Percentiles rank a stretch among this genome's conserved stretches.
phyloP scores from a whole-genome alignment of 345 rosid species.

The Murraya paniculata region DNA sequence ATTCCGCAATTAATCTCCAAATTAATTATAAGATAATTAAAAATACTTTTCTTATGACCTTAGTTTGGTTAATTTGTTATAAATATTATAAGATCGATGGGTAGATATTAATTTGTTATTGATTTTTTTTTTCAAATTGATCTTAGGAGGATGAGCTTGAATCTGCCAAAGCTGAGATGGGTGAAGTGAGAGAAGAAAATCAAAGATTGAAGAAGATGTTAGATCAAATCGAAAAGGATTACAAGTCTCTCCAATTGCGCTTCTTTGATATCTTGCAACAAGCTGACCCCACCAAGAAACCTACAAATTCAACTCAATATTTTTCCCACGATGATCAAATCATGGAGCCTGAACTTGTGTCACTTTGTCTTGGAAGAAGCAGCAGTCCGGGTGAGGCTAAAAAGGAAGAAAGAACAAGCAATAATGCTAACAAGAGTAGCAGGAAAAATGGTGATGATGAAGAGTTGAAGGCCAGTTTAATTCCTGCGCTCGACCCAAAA shows the following conservation, averaged over 20 bases:
- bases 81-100: too few species aligned
- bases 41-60: too few species aligned
- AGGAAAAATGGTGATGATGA: constrained; percentile 24
- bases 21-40: too few species aligned
- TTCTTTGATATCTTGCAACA: constrained; percentile 55
- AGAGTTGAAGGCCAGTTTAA: constrained; percentile 46
- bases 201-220: constrained; percentile 58
- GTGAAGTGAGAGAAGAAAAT: constrained; percentile 69
- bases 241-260: constrained; percentile 55
- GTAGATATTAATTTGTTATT: neutral
- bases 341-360: constrained; percentile 53
- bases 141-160: constrained; percentile 48
- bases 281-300: constrained; percentile 27
- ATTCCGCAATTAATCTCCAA: too few species aligned
- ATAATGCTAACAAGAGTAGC: constrained; percentile 15
- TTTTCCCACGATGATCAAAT: constrained; percentile 15
- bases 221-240: constrained; percentile 57
- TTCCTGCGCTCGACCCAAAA: constrained; percentile 50
- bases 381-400: constrained; percentile 27
- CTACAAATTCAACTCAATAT: constrained; percentile 10
- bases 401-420: constrained; percentile 34
- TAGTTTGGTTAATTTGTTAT: too few species aligned
- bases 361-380: constrained; percentile 73
- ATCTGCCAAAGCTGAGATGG: constrained; percentile 70
- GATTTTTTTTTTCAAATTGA: neutral